Conservation (phyloP, 441 rosid species). For the Populus trichocarpa region DNA sequence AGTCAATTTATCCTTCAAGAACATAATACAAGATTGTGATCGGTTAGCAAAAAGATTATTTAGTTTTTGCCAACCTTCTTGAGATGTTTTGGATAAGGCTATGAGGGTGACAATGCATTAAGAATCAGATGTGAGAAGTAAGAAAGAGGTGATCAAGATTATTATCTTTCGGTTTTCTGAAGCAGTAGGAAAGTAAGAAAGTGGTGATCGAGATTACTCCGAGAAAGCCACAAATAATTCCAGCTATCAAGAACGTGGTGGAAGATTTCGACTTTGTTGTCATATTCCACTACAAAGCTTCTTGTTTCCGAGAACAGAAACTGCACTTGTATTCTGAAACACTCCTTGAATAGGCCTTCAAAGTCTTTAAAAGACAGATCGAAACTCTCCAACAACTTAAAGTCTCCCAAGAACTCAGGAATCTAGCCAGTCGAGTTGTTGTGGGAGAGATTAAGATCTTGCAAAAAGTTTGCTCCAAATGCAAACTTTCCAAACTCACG, state of each 20-base stretch:
- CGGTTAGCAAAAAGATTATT: no score
- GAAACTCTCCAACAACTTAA: no score
- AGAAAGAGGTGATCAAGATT: no score
- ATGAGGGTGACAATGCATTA: no score
- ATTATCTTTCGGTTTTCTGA: background rate
- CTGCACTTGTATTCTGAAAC: background rate
- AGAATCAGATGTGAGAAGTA: no score
- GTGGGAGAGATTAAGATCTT: slow-evolving; percentile 12
- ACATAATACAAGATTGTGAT: no score
- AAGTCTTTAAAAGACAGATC: background rate
- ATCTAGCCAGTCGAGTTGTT: slow-evolving; percentile 18
- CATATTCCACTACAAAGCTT: no score
- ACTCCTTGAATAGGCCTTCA: background rate
- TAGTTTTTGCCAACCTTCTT: no score
- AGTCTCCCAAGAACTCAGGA: background rate
- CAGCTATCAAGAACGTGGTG: background rate
- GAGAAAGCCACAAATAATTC: background rate
- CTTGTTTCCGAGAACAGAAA: background rate
- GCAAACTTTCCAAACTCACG: background rate
- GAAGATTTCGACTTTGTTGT: background rate
- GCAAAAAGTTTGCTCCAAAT: background rate
- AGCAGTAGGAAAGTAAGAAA: background rate
- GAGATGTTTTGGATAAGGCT: no score
- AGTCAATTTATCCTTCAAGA: no score
- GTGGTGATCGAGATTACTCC: background rate